Percentiles rank a stretch among this genome's conserved stretches.
Evolutionary conservation across 306 rosid species (phyloP).

Genomic region (Malus fusca): DNA sequence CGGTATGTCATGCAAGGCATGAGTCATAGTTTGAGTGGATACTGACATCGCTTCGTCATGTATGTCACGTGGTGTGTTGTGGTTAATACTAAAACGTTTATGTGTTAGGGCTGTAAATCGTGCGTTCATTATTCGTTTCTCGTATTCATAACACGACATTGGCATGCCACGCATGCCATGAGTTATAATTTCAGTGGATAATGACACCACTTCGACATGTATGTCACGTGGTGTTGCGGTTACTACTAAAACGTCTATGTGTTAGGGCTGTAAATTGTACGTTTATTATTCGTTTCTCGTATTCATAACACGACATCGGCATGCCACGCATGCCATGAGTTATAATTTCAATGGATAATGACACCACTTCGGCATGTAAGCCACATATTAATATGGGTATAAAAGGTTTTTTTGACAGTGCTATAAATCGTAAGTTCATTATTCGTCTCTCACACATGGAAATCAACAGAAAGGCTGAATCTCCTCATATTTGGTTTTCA

Average conservation of each 20-base stretch:
- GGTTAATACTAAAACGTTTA: no score
- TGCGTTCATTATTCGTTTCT: no score
- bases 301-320: no score
- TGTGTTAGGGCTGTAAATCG: not conserved
- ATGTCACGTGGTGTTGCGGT: no score
- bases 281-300: no score
- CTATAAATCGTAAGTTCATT: not conserved
- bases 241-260: no score
- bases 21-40: not conserved
- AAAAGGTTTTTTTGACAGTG: not conserved
- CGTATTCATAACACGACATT: no score
- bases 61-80: not conserved
- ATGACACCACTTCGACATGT: no score
- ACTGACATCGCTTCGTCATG: accelerated
- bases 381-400: not conserved
- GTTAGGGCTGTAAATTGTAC: no score
- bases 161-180: accelerated
- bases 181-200: not conserved
- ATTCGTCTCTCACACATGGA: not conserved
- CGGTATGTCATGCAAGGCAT: not conserved
- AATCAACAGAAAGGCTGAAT: not conserved
- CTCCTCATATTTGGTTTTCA: not conserved
- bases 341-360: no score
- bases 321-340: no score
- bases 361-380: not conserved